phyloP scores from a whole-genome alignment of 1,284 basidiomycete species.

The Grifola frondosa region DNA sequence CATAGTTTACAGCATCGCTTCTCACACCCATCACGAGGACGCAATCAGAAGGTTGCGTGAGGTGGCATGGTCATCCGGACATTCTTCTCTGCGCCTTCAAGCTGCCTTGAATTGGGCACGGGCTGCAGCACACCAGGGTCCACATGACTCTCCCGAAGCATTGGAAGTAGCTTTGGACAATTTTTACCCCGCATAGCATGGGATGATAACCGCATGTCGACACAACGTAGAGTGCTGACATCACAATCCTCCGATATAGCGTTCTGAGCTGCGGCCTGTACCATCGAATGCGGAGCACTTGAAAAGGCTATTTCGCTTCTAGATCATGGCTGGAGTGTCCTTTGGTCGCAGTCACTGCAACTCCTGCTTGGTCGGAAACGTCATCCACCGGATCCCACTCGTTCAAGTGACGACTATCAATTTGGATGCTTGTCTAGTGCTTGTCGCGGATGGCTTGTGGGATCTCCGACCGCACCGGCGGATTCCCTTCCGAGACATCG shows the following conservation, averaged over 20 bases:
- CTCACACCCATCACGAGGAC: background rate
- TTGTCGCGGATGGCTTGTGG: too few relatives aligned
- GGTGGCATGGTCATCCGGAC: constrained; percentile 1
- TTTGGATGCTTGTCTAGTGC: too few relatives aligned
- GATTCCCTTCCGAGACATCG: too few relatives aligned
- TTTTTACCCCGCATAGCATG: constrained; percentile 6
- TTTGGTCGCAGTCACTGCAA: constrained; percentile 8
- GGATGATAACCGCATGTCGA: constrained; percentile 8
- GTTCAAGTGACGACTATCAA: too few relatives aligned
- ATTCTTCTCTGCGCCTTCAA: constrained; percentile 1
- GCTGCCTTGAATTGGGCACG: constrained; percentile 10
- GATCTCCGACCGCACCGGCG: too few relatives aligned
- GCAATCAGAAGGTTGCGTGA: background rate
- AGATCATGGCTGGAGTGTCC: constrained; percentile 8
- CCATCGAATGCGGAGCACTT: constrained; percentile 3
- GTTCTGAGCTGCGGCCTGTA: constrained; percentile 9
- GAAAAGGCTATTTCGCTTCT: constrained; percentile 8
- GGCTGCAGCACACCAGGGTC: background rate
- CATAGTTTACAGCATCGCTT: background rate
- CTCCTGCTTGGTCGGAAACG: background rate
- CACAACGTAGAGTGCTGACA: constrained; percentile 6
- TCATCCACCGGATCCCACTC: background rate
- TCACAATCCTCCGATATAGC: constrained; percentile 4
- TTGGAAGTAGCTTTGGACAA: constrained; percentile 7
- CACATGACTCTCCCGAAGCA: constrained; percentile 1